Conservation (phyloP, 768 basidiomycete genomes). For the Mycena rebaudengoi region DNA sequence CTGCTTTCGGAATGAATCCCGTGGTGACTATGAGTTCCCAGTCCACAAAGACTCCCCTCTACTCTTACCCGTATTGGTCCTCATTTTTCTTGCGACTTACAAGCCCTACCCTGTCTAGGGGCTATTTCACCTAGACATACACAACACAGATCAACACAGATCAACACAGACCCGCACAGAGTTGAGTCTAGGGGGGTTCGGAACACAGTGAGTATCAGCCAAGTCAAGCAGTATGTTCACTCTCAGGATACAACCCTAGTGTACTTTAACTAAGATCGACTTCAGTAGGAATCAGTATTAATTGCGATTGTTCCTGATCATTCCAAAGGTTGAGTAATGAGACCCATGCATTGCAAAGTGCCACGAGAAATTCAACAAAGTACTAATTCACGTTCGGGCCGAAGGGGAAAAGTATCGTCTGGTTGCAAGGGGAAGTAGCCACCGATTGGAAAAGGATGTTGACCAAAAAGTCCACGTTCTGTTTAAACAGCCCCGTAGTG, state of each 20-base stretch:
- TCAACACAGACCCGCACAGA: no score
- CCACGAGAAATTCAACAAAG: neutral
- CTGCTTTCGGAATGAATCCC: no score
- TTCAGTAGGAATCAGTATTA: conserved; percentile 1
- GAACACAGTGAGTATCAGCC: no score
- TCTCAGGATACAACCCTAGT: neutral
- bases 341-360: conserved; percentile 2
- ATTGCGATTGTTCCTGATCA: conserved; percentile 5
- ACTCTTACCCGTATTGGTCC: no score
- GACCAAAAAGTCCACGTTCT: conserved; percentile 17
- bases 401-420: neutral
- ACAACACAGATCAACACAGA: no score
- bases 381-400: neutral
- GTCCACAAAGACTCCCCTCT: no score
- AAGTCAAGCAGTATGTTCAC: neutral
- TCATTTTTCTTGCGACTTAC: no score
- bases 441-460: conserved; percentile 3
- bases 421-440: neutral
- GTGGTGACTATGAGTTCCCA: no score
- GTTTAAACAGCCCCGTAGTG: conserved; percentile 17
- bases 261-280: neutral
- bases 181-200: no score
- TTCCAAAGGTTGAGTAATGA: neutral
- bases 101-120: no score
- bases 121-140: no score